Evolutionary conservation across 2,329 filamentous ascomycete species (phyloP), one percentile per base, ranked within the genome.

Genomic region (Talaromyces sp.): DNA sequence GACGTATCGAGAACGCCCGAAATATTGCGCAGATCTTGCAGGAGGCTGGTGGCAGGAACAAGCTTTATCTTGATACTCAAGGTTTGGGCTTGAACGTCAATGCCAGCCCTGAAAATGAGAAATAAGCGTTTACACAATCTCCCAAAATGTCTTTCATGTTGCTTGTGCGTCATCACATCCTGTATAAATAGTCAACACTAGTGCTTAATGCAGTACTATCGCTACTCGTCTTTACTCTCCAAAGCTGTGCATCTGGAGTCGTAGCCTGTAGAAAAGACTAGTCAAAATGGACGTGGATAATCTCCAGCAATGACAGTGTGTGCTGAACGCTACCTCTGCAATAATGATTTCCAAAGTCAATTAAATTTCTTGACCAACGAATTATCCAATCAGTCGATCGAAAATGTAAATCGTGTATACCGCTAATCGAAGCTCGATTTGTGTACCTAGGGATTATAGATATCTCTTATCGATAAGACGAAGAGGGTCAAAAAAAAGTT

Each of bases 1-100:
- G 96, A 82, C 95, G 96, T 85, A 96, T 99, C 73, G 95, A 99
- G 83, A 99, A 97, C 74, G 95, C 95, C 7, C 87, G 92, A 70
- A 85, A 87, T 65, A 96, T 99, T 79, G 95, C 95, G n/a, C 80
- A 85, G 71, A 89, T 96, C 71, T 79, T 99, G 73, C 92, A 97
- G 79, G 92, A 96, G 78, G 85, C 85, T 65, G 91, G 91, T 66
- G 62, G 89, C 77, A 89, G 88, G 83, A 99, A 99, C 84, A 95
- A 95, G 82, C 84, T 99, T 72, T 92, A 97, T 80, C 85, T 99
- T 68, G 95, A 99, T 75, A 87, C 92, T 7, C 90, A 95, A 77
- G 95, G 93, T 52, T 82, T 99, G 72, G 95, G 95, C 59, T 82
- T 99, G 74, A 97, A 99, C 74, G 91, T 99, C 69, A 84, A 80